A percentile compares a stretch with the other conserved stretches of the same genome.
phyloP scores from a whole-genome alignment of 371 early-diverging fungal genomes.

The Dichotomocladium elegans region DNA sequence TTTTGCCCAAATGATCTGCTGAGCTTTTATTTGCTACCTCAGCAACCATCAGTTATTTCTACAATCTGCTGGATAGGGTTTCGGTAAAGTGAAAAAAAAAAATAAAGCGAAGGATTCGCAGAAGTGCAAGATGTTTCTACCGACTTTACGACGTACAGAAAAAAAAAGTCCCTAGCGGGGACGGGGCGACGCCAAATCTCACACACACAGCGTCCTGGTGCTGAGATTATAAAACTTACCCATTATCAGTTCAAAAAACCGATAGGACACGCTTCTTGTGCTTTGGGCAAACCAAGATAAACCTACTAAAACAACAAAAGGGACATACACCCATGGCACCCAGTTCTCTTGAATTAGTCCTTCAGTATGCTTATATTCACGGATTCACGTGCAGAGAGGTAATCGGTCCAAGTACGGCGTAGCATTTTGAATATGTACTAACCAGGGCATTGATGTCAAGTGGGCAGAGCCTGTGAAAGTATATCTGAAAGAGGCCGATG shows the following conservation, averaged over 20 bases:
- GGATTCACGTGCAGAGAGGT: constrained; percentile 10
- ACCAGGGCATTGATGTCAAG: constrained; percentile 6
- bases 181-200: no score
- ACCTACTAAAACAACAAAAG: no score
- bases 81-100: background rate
- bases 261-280: no score
- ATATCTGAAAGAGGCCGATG: constrained; percentile 21
- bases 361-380: constrained; percentile 11
- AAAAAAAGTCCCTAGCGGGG: no score
- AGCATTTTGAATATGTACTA: background rate
- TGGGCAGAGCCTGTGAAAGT: constrained; percentile 38
- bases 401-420: background rate
- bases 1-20: background rate
- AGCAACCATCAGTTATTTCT: constrained; percentile 6
- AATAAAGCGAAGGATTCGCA: background rate
- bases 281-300: no score
- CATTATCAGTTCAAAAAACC: background rate
- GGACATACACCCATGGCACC: constrained; percentile 14
- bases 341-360: constrained; percentile 9
- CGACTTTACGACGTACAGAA: no score
- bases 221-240: background rate
- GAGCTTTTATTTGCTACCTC: constrained; percentile 2
- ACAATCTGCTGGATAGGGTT: no score
- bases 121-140: background rate
- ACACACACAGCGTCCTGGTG: background rate